phyloP scores from a whole-genome alignment of 2,329 filamentous ascomycete species.

The Xylariaceae sp. region DNA sequence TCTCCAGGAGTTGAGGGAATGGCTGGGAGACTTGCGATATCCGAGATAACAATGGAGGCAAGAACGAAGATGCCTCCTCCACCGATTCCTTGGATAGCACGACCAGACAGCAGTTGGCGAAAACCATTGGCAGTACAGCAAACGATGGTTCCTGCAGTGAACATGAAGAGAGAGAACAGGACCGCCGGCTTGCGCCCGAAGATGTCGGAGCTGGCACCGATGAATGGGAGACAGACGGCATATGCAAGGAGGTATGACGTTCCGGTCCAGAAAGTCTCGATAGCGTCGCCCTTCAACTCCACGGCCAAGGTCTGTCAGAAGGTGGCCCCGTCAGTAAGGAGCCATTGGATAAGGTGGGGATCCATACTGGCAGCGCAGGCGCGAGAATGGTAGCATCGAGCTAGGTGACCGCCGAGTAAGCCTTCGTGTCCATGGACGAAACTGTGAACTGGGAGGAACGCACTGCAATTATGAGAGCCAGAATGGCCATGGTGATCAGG shows the following conservation, averaged over 20 bases:
- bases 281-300: slow-evolving; percentile 4
- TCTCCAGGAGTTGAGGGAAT: neutral
- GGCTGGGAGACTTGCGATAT: slow-evolving; percentile 5
- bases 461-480: slow-evolving; percentile 1
- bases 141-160: slow-evolving; percentile 11
- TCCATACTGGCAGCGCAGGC: neutral
- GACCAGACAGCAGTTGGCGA: slow-evolving; percentile 5
- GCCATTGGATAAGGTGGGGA: neutral
- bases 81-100: slow-evolving; percentile 11
- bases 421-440: neutral
- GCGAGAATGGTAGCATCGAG: slow-evolving; percentile 1
- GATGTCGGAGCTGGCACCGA: slow-evolving; percentile 5
- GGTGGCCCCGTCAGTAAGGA: neutral
- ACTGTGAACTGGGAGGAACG: neutral
- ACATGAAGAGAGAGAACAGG: slow-evolving; percentile 5
- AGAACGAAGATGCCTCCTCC: slow-evolving; percentile 10
- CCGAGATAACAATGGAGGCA: slow-evolving; percentile 8
- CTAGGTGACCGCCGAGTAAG: neutral
- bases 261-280: slow-evolving; percentile 10
- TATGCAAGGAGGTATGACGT: slow-evolving; percentile 8
- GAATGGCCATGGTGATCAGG: neutral
- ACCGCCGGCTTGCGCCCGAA: slow-evolving; percentile 6
- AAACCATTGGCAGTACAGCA: slow-evolving; percentile 6
- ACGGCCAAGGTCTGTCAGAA: slow-evolving; percentile 3
- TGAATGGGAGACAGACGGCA: slow-evolving; percentile 5